Percentiles rank a stretch among this genome's conserved stretches.
Evolutionary conservation across 345 rosid genomes (phyloP).

Genomic region (Crucihimalaya himalaica): DNA sequence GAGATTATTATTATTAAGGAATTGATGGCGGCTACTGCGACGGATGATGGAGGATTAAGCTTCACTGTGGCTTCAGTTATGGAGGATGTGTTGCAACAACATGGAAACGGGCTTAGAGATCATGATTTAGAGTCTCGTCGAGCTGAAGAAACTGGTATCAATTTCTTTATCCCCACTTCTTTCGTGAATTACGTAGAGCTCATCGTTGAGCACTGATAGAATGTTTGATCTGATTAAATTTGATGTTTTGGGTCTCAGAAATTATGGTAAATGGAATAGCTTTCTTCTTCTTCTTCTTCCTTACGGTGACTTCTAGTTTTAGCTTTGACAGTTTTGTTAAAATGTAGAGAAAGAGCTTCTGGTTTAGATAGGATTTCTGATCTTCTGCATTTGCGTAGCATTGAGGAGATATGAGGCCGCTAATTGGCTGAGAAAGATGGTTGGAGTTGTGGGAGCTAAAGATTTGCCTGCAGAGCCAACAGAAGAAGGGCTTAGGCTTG

Average conservation of each 20-base stretch:
- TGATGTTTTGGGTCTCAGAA: not conserved
- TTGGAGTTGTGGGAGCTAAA: slow-evolving; percentile 74
- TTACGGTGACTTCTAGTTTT: not conserved
- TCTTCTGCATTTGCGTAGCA: slow-evolving; percentile 45
- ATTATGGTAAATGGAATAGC: not conserved
- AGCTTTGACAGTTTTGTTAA: slow-evolving; percentile 1
- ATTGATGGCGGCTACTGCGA: slow-evolving; percentile 47
- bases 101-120: slow-evolving; percentile 52
- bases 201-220: not conserved
- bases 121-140: slow-evolving; percentile 64
- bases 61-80: slow-evolving; percentile 67
- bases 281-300: not conserved
- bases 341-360: not conserved
- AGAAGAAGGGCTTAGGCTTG: slow-evolving; percentile 81
- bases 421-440: slow-evolving; percentile 79
- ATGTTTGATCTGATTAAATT: slow-evolving; percentile 18
- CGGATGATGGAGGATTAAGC: slow-evolving; percentile 48
- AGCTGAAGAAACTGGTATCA: slow-evolving; percentile 73
- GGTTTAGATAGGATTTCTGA: not conserved
- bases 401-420: slow-evolving; percentile 77
- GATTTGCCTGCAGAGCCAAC: slow-evolving; percentile 90
- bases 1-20: not conserved
- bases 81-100: slow-evolving; percentile 72
- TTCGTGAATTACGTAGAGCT: not conserved
- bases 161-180: not conserved